Evolutionary conservation across 495 filamentous ascomycete species (phyloP).

Genomic region (Immersiella caudata): DNA sequence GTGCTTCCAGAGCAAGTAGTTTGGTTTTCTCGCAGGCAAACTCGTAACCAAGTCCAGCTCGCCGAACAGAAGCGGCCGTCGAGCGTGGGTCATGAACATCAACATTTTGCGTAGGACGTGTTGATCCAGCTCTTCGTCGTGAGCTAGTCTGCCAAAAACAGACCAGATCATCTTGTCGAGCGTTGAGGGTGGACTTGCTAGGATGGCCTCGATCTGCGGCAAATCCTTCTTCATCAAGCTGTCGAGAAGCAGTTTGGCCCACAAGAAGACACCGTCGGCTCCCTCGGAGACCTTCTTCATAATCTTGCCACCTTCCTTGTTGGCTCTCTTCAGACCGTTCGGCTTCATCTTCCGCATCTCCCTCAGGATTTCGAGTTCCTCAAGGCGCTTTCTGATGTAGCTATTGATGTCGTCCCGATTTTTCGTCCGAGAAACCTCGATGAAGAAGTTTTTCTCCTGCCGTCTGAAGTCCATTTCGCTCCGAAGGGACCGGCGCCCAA

Average conservation of each 20-base stretch:
- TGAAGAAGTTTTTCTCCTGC: conserved; percentile 13
- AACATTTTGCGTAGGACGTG: conserved; percentile 20
- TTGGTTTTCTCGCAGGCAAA: conserved; percentile 13
- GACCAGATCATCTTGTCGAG: conserved; percentile 26
- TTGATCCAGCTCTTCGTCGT: conserved; percentile 18
- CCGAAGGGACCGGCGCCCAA: conserved; percentile 10
- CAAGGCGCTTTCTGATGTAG: conserved; percentile 23
- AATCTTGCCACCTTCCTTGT: conserved; percentile 17
- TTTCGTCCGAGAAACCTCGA: conserved; percentile 20
- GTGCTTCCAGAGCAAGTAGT: conserved; percentile 22
- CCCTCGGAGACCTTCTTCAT: conserved; percentile 22
- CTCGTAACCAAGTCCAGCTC: conserved; percentile 18
- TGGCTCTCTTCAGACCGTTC: conserved; percentile 15
- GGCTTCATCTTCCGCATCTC: conserved; percentile 19
- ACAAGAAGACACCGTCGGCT: conserved; percentile 22
- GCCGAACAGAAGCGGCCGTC: conserved; percentile 19
- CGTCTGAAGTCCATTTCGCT: conserved; percentile 15
- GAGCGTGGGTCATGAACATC: conserved; percentile 21
- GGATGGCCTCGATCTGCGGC: conserved; percentile 16
- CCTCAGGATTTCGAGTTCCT: conserved; percentile 17
- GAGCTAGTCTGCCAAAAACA: conserved; percentile 20
- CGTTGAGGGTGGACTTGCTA: conserved; percentile 18
- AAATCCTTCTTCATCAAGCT: conserved; percentile 19
- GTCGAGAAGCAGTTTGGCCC: conserved; percentile 23
- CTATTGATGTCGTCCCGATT: conserved; percentile 18